Conservation (phyloP, 1,284 basidiomycete species). For the Cystobasidium sp. region DNA sequence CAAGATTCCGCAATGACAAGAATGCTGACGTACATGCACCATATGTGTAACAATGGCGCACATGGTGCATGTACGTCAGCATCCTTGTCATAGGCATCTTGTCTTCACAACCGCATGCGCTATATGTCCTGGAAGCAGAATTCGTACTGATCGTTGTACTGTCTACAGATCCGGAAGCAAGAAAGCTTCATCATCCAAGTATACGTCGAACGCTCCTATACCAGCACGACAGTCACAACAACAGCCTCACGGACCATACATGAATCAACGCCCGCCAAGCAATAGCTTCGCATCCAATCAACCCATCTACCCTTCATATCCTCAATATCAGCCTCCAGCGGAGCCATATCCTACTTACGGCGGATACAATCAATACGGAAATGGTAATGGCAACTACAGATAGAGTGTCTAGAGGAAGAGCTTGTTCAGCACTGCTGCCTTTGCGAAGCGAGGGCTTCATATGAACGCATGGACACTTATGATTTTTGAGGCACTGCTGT, state of each 20-base stretch:
- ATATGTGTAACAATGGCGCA: no score
- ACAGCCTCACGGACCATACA: background rate
- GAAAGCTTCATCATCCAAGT: constrained; percentile 18
- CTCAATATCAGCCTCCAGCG: constrained; percentile 21
- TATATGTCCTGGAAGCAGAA: no score
- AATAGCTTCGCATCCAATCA: constrained; percentile 30
- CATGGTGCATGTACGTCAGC: no score
- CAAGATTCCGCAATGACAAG: no score
- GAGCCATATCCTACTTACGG: constrained; percentile 35
- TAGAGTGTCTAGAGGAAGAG: background rate
- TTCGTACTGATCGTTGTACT: no score
- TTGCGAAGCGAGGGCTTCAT: no score
- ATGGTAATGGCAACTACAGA: background rate
- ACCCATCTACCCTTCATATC: constrained; percentile 12
- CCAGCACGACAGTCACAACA: constrained; percentile 19
- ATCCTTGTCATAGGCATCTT: no score
- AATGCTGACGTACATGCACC: no score
- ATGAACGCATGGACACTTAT: no score
- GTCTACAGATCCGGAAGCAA: constrained; percentile 1
- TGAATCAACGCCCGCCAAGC: constrained; percentile 11
- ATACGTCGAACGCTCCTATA: background rate
- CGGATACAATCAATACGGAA: background rate
- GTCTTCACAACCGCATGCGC: no score
- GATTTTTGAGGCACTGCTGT: no score
- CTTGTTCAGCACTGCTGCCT: no score